Conservation (phyloP, 345 rosid genomes). For the Xanthoceras sorbifolium region DNA sequence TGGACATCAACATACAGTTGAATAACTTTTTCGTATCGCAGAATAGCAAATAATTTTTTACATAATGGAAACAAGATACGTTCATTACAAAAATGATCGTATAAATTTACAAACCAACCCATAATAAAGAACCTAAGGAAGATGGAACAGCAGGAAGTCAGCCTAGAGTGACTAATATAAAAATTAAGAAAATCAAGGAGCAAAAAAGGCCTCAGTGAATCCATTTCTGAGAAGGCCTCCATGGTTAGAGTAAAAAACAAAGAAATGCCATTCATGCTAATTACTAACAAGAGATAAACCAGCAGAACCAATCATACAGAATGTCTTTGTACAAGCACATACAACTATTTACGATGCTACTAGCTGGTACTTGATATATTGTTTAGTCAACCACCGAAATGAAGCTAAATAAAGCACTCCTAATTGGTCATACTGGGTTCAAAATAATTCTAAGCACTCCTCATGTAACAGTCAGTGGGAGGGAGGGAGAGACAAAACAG, state of each 20-base stretch:
- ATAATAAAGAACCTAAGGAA: background rate
- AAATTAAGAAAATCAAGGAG: background rate
- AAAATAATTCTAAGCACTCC: background rate
- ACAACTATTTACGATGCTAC: no score
- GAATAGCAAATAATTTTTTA: background rate
- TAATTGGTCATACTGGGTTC: background rate
- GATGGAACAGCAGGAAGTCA: background rate
- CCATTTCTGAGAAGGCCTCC: background rate
- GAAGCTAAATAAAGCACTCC: background rate
- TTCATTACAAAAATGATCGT: background rate
- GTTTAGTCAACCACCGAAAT: background rate
- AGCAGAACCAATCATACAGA: background rate
- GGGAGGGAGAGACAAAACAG: background rate
- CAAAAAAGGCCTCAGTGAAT: background rate
- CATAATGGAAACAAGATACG: background rate
- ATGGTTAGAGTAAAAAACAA: background rate
- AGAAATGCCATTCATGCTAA: background rate
- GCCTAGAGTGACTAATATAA: background rate
- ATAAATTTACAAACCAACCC: background rate
- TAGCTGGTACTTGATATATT: no score
- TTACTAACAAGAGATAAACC: background rate
- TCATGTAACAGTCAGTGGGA: background rate
- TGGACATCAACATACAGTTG: constrained; percentile 17
- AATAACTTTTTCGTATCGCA: background rate
- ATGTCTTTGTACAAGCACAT: background rate